Conservation (phyloP, 148 eudicot genomes). For the Heliosperma pusillum region DNA sequence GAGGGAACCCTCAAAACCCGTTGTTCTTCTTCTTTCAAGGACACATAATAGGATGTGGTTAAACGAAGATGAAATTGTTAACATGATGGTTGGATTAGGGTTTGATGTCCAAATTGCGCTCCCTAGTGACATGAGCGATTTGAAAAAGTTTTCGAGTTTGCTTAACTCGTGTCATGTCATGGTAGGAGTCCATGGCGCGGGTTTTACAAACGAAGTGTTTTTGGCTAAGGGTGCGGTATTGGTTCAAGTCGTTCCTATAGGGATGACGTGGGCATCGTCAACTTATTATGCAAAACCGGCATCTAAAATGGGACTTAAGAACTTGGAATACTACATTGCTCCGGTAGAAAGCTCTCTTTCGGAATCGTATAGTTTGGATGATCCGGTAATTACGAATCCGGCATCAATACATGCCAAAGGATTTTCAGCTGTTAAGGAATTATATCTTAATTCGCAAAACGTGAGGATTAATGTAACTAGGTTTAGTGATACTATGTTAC, state of each 20-base stretch:
- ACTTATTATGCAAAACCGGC: conserved; percentile 45
- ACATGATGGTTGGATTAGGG: conserved; percentile 42
- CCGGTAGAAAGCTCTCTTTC: conserved; percentile 46
- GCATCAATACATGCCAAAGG: conserved; percentile 17
- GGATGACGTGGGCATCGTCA: too few species aligned
- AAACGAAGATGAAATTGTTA: conserved; percentile 40
- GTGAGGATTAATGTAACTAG: conserved; percentile 17
- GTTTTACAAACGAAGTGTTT: conserved; percentile 46
- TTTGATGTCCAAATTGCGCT: conserved; percentile 26
- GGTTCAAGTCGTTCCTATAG: conserved; percentile 52
- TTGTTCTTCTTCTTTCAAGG: conserved; percentile 44
- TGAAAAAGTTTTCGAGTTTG: conserved; percentile 33
- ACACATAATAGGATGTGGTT: conserved; percentile 30
- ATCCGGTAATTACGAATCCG: background rate
- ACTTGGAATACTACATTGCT: conserved; percentile 44
- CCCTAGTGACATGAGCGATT: conserved; percentile 26
- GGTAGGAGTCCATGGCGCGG: conserved; percentile 63
- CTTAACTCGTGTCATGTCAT: conserved; percentile 48
- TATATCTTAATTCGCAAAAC: conserved; percentile 24
- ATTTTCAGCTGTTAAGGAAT: conserved; percentile 13
- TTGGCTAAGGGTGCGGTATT: conserved; percentile 44
- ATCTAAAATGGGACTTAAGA: conserved; percentile 37
- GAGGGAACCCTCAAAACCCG: conserved; percentile 12
- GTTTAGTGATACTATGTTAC: conserved; percentile 6
- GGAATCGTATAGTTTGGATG: conserved; percentile 19